These are phyloP conservation scores for Diaporthe amygdali DNA, from an alignment of 2,329 filamentous ascomycete species.

Conservation along the genomic window DNA sequence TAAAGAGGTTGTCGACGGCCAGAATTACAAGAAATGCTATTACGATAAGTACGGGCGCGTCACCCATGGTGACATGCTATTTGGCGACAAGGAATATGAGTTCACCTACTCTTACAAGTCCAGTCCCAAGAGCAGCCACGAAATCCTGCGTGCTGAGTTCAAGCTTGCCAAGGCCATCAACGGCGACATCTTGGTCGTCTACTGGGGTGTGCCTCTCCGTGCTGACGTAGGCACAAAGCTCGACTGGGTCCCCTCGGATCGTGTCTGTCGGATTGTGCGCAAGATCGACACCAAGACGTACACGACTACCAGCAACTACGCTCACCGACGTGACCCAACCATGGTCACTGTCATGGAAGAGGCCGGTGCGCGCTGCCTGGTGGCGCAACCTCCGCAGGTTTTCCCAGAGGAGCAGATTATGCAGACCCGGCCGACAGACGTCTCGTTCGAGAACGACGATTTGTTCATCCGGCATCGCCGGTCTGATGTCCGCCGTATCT, in stretches of 20 bases:
- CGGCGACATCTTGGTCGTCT: constrained; percentile 37
- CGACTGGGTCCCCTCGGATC: constrained; percentile 41
- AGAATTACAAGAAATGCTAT: constrained; percentile 32
- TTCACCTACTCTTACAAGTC: constrained; percentile 43
- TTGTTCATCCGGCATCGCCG: constrained; percentile 39
- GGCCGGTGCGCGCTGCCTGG: constrained; percentile 27
- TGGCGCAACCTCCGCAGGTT: constrained; percentile 31
- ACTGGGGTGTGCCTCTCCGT: constrained; percentile 38
- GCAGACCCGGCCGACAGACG: constrained; percentile 33
- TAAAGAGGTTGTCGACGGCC: constrained; percentile 32
- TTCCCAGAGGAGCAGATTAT: constrained; percentile 37
- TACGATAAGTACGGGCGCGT: constrained; percentile 42
- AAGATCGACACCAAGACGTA: constrained; percentile 32
- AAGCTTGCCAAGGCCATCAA: constrained; percentile 24
- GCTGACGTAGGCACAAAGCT: constrained; percentile 34
- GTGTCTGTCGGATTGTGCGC: constrained; percentile 40
- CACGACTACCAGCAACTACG: constrained; percentile 39
- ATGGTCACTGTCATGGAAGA: constrained; percentile 37
- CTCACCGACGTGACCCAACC: constrained; percentile 42
- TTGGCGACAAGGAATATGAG: constrained; percentile 35
- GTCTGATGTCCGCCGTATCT: constrained; percentile 34
- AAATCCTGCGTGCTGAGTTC: constrained; percentile 40
- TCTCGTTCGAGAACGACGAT: constrained; percentile 41
- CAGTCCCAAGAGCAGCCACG: constrained; percentile 36
- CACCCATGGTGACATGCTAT: constrained; percentile 34